Base-by-base conservation (phyloP, 345 rosid species). In the Eucalyptus tenuipes region DNA sequence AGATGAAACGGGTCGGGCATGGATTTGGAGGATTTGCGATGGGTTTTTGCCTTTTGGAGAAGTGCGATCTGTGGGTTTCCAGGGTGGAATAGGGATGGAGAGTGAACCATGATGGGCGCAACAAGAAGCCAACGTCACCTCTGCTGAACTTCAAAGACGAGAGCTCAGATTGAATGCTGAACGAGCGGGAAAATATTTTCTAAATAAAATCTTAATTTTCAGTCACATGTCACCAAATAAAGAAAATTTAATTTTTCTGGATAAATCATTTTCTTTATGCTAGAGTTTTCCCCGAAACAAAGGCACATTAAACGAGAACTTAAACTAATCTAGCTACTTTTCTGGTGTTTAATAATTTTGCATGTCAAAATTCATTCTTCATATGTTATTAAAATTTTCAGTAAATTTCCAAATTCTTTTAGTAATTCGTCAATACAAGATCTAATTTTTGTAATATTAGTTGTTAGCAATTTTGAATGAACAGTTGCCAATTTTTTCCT, bases 1-100 rank as follows among this genome's bases (percentile, higher is more conserved):
- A 61, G 6, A 91, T 87, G 88, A 90, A 85, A 86, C 52, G 40
- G 71, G 55, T 91, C 84, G 95, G 86, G 93, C 91, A 57, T 92
- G 94, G 87, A 91, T 90, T 90, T 91, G 92, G 90, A 31, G 92
- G 89, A 92, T 88, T 55, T 91, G 92, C 61, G 89, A 61, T 42
- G 50, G 45, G 82, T 90, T 61, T 88, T 90, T 90, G 85, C 75
- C 89, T 61, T 88, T 90, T 90, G 85, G 91, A 88, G 88, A 44
- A 94, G 91, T 14, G 89, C 84, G 50, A 89, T 17, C 59, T 88
- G 86, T 31, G 89, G 87, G 85, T 31, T 49, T 59, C 49, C 55
- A 37, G 55, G 53, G 31, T 53, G 81, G 47, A 49, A 25, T 57
- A 68, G 90, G 47, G 90, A 75, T 17, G 52, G 37, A 22, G 89